Evolutionary conservation across 2,329 filamentous ascomycete genomes (phyloP), one percentile per base, ranked within the genome.

Genomic region (Pestalotiopsis sp.): DNA sequence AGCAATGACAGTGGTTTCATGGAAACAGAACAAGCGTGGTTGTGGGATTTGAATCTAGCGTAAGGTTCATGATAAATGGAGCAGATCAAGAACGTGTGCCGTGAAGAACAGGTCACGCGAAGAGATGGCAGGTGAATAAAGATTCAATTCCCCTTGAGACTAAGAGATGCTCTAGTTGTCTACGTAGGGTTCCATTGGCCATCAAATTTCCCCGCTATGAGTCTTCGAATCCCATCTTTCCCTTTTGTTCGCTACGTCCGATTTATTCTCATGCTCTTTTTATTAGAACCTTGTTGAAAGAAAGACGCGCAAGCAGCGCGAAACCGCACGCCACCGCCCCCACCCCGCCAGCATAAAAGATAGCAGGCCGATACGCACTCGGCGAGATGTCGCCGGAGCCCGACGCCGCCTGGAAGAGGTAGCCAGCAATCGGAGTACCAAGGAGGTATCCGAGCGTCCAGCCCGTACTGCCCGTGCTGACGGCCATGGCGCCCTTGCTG

Each of bases 371-470:
- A 52, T 52, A 52, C 17, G 45, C 45, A 52, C 45, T 52, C 17
- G 45, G 45, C n/a, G 45, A 52, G 3, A 52, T 52, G 6, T 52
- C 20, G 0, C 45, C 45, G 1, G 45, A 52, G 14, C 45, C 45
- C n/a, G 45, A 52, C 17, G 45, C 31, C 7, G 31, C 17, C 45
- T 52, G 45, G 2, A 52, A 20, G 11, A 52, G 45, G 11, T 52
- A 52, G 9, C 45, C 45, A n/a, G 45, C 45, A 11, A 52, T 52
- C 2, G 45, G 45, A 2, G 45, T 76, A 73, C 86, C 87, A 79
- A 90, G 82, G 2, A 91, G 79, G 77, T 91, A 91, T 0, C 89
- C 89, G 0, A 84, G 85, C 2, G 83, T 81, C 88, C 88, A 91
- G 1, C 86, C 86, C 0, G 85, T 89, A 2, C 89, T 83, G 49